Evolutionary conservation across 176 grass and related monocot genomes (phyloP), one percentile per base, ranked within the genome.

Genomic region (Aegilops speltoides): DNA sequence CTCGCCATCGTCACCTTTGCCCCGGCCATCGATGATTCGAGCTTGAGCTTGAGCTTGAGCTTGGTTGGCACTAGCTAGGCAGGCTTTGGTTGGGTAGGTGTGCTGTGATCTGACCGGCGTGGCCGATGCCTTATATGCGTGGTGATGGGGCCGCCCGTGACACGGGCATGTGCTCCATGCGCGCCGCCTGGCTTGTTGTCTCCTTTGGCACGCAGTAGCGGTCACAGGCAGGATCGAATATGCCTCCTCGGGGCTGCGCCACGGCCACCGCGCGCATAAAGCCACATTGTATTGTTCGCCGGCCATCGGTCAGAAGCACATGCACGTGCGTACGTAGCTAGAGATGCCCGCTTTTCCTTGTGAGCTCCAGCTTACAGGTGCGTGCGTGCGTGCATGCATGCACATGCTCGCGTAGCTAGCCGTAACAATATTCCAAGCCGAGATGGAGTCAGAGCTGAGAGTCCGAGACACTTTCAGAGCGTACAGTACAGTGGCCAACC

Each of bases 171-270:
- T 81, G 77, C 69, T 80, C 32, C 37, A 3, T 29, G 36, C 1
- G 36, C 68, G 59, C 77, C 59, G 56, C 43, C 77, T 46, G 14
- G 43, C 87, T 22, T 57, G 50, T 67, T 85, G 82, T 85, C 59
- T 19, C 57, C 68, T 72, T 71, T 56, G 50, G 65, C 78, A 64
- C 68, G 68, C 4, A 13, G 36, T 41, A 5, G 68, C 4, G 22
- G 77, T 89, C 88, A 89, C 88, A 5, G 48, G 12, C 54, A 26
- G 36, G 56, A 40, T 61, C 15, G 64, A 77, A 59, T 43, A 73
- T 73, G 69, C 57, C 52, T 46, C 77, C 10, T 5, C 36, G 69
- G 10, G 17, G 32, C 32, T 4, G 4, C 41, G 34, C 19, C 9
- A 7, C 26, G 40, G n/a, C 40, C 69, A 73, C 36, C 69, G 69